Base-by-base conservation (phyloP, 768 basidiomycete species). In the Chalciporus sphaerocephalus region DNA sequence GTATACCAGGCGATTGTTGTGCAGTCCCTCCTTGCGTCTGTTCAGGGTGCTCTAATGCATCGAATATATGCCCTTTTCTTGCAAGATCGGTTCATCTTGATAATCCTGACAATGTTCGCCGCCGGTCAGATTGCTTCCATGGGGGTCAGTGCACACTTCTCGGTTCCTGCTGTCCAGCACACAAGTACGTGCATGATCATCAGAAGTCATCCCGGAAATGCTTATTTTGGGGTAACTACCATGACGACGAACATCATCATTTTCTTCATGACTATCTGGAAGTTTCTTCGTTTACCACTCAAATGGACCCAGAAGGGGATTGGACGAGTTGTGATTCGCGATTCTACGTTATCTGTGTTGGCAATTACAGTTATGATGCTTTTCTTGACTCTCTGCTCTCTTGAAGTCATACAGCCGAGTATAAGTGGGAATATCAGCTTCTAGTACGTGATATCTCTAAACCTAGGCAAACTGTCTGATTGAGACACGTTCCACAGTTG, bases 181-280 rank as follows among this genome's bases (percentile, higher is more conserved):
- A 51, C 51, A 10, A 17, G 12, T 9, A 57, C 52, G 3, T 61
- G 60, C 15, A 22, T 57, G 21, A 25, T 59, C 5, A 5, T 46
- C 32, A 39, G 16, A 15, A 33, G 39, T 15, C 48, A 51, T 17
- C 47, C 47, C 12, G 49, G 47, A 15, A 50, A 27, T 12, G 49
- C 49, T 2, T 59, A 53, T 34, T 56, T 56, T 33, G 51, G 52
- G 60, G 38, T 34, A n/a, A 56, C 59, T 13, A 56, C 48, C 10
- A 45, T 61, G 52, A 42, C 42, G 3, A 50, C 38, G 4, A 43
- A 44, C 30, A 1, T 49, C 6, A 9, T 47, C 2, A 46, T 61
- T 16, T 46, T 51, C 24, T 41, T 56, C 20, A 44, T 61, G 52
- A 52, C 42, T 6, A 42, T 47, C 18, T 56, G 48, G 50, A 48